Conservation (phyloP, 2,329 filamentous ascomycete genomes). For the Onygenales sp. region DNA sequence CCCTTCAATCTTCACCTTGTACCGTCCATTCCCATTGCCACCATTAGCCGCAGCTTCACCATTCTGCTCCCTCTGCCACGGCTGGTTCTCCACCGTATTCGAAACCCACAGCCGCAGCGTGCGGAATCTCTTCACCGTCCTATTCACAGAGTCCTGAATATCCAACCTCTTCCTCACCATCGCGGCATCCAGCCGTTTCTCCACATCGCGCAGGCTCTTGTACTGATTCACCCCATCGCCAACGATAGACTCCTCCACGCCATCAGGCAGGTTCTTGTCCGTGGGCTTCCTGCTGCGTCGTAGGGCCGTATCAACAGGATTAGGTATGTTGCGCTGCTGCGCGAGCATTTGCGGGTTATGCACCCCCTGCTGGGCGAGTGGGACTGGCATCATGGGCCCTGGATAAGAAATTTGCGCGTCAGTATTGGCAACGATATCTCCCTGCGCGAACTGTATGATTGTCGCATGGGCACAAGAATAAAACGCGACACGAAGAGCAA, state of each 20-base stretch:
- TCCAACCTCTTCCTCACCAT: constrained; percentile 93
- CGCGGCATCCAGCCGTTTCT: constrained; percentile 79
- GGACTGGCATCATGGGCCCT: constrained; percentile 21
- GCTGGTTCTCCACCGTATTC: constrained; percentile 89
- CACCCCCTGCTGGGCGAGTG: constrained; percentile 26
- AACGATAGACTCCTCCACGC: constrained; percentile 71
- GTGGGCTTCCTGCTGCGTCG: constrained; percentile 81
- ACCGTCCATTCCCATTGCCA: constrained; percentile 35
- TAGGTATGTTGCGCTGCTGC: constrained; percentile 25
- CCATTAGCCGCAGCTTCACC: constrained; percentile 76
- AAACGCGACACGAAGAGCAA: not conserved
- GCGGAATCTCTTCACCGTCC: constrained; percentile 67
- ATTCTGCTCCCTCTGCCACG: constrained; percentile 69
- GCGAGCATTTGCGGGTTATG: constrained; percentile 29
- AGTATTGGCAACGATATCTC: not conserved
- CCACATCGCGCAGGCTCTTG: constrained; percentile 71
- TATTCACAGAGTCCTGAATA: constrained; percentile 69
- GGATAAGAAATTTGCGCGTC: not conserved
- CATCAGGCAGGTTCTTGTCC: constrained; percentile 89
- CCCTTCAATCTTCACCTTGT: constrained; percentile 86
- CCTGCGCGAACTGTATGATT: too few relatives aligned
- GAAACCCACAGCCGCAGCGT: constrained; percentile 89
- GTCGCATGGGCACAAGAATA: not conserved
- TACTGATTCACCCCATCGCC: constrained; percentile 78
- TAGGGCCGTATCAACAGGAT: constrained; percentile 47